Evolutionary conservation across 176 grass and related monocot genomes (phyloP).

Genomic region (Saccharum officinarum): DNA sequence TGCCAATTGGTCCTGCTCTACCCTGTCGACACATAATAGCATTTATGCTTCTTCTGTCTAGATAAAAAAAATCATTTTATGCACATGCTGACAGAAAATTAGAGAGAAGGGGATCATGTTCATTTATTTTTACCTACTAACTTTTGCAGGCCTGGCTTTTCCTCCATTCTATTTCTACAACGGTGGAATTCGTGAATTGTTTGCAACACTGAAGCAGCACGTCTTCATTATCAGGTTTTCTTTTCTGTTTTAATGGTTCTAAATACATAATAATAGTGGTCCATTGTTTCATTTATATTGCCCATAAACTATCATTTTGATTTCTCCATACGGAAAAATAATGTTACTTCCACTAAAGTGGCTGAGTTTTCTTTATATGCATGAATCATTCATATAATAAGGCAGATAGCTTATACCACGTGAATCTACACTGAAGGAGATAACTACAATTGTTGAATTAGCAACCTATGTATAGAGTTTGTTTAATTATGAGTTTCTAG

Average conservation of each 20-base stretch:
- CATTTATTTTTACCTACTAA: slow-evolving; percentile 23
- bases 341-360: neutral
- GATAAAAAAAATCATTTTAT: neutral
- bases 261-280: neutral
- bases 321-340: slow-evolving; percentile 1
- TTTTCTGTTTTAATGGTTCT: slow-evolving; percentile 11
- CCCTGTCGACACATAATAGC: neutral
- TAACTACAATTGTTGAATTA: slow-evolving; percentile 4
- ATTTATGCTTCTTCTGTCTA: slow-evolving; percentile 22
- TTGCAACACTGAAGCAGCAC: slow-evolving; percentile 77
- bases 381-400: neutral
- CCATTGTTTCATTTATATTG: slow-evolving; percentile 18
- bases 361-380: neutral
- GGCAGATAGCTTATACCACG: neutral
- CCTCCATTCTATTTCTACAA: slow-evolving; percentile 98
- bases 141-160: slow-evolving; percentile 78
- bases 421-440: neutral
- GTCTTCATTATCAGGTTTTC: slow-evolving; percentile 90
- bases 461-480: slow-evolving; percentile 1
- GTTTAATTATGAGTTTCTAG: slow-evolving; percentile 21
- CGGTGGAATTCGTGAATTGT: slow-evolving; percentile 87
- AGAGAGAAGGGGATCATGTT: neutral
- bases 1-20: neutral
- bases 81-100: neutral
- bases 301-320: neutral